Evolutionary conservation across 352 stramenopile genomes (phyloP).

Genomic region (Blastocystis sp.): DNA sequence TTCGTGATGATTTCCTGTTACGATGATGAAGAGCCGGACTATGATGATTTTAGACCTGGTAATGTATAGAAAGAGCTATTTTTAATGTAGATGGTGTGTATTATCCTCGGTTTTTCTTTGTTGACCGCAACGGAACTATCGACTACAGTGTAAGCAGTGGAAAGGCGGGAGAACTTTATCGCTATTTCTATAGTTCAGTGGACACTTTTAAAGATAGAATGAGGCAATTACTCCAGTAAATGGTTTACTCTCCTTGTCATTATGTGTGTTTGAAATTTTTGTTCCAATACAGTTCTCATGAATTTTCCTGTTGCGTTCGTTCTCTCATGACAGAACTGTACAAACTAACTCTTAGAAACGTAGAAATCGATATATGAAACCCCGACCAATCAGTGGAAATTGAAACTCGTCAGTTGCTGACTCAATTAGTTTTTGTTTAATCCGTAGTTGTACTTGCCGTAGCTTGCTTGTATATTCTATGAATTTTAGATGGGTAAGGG

Average conservation of each 20-base stretch:
- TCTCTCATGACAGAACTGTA: not conserved
- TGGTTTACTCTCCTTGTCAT: not conserved
- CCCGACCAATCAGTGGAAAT: not conserved
- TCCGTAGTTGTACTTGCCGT: not conserved
- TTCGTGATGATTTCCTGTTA: slow-evolving; percentile 39
- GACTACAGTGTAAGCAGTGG: not conserved
- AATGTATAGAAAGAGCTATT: not conserved
- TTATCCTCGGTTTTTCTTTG: slow-evolving; percentile 31
- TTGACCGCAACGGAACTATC: slow-evolving; percentile 2
- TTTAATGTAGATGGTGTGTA: slow-evolving; percentile 20
- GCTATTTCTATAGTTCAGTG: slow-evolving; percentile 6
- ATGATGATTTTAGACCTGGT: slow-evolving; percentile 34
- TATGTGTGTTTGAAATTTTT: not conserved
- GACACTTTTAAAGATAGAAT: slow-evolving; percentile 18
- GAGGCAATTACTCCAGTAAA: not conserved
- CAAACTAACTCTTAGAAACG: not conserved
- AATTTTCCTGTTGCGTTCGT: not conserved
- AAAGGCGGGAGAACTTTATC: slow-evolving; percentile 1
- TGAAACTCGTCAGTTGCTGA: not conserved
- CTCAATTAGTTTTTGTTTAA: not conserved
- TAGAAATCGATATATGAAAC: not conserved
- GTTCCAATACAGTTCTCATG: no score
- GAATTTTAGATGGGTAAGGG: slow-evolving; percentile 58
- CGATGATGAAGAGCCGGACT: slow-evolving; percentile 26
- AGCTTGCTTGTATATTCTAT: not conserved